Conservation (phyloP, 768 basidiomycete genomes). For the Pisolithus microcarpus region DNA sequence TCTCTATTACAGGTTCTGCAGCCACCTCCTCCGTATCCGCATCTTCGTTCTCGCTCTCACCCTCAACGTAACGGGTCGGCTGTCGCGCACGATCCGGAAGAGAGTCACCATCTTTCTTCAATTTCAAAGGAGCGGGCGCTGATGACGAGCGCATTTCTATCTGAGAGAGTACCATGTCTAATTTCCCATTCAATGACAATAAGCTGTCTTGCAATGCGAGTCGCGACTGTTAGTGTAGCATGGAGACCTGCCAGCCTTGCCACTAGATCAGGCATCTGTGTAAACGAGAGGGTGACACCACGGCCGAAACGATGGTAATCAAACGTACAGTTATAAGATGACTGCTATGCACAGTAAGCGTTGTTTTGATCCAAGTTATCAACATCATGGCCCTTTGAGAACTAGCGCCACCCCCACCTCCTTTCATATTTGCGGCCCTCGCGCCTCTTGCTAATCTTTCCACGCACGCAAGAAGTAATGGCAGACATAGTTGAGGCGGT, state of each 20-base stretch:
- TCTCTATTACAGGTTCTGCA: conserved; percentile 54
- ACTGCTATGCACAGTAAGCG: conserved; percentile 78
- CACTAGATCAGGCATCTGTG: conserved; percentile 87
- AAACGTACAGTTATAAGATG: conserved; percentile 87
- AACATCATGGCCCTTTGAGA: conserved; percentile 67
- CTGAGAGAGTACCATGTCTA: conserved; percentile 92
- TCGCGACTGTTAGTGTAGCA: conserved; percentile 68
- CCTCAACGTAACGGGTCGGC: conserved; percentile 62
- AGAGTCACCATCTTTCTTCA: conserved; percentile 32
- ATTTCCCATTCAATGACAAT: conserved; percentile 76
- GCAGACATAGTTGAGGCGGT: conserved; percentile 81
- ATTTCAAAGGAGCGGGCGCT: conserved; percentile 49
- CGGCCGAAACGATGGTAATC: not conserved
- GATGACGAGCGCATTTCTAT: conserved; percentile 82
- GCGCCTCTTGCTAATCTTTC: conserved; percentile 79
- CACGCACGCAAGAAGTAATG: conserved; percentile 80
- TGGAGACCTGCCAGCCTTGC: conserved; percentile 81
- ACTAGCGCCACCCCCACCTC: conserved; percentile 72
- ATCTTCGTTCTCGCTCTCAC: conserved; percentile 68
- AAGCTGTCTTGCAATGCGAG: conserved; percentile 79
- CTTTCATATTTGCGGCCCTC: conserved; percentile 65
- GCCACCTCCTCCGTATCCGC: conserved; percentile 52
- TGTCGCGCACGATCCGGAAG: conserved; percentile 33
- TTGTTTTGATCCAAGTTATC: conserved; percentile 73
- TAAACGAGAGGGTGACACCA: conserved; percentile 7